Conservation (phyloP, 75 land plant species). For the Cupressus sempervirens region DNA sequence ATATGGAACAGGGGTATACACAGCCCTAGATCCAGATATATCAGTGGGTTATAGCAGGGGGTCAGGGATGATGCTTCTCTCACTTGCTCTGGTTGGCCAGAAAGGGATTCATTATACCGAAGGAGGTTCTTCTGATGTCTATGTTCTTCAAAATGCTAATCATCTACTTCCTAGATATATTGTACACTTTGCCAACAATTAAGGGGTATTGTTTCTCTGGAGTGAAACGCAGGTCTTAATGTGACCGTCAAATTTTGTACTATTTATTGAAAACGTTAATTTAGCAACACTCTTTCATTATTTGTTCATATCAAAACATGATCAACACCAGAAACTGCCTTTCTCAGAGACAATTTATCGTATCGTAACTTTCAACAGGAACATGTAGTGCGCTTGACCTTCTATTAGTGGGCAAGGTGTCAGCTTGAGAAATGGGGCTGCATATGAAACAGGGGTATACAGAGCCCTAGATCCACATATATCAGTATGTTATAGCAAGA, state of each 20-base stretch:
- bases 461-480: conserved; percentile 26
- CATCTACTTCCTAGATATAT: conserved; percentile 15
- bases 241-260: not conserved
- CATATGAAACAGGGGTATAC: conserved; percentile 20
- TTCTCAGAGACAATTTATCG: too few species aligned
- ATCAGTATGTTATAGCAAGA: conserved; percentile 9
- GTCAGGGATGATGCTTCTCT: conserved; percentile 21
- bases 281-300: not conserved
- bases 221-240: not conserved
- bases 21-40: conserved; percentile 27
- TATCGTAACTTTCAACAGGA: too few species aligned
- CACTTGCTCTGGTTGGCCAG: conserved; percentile 16
- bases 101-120: not conserved
- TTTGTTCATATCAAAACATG: not conserved
- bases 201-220: not conserved
- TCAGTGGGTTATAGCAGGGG: conserved; percentile 9
- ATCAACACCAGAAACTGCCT: not conserved
- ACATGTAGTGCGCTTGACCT: too few species aligned
- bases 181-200: not conserved
- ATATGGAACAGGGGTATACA: conserved; percentile 25
- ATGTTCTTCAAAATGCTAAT: not conserved
- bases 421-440: conserved; percentile 12
- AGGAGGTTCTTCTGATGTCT: conserved; percentile 10
- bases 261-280: not conserved
- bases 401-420: conserved; percentile 23